Evolutionary conservation across 2,329 filamentous ascomycete species (phyloP).

Genomic region (Exophiala xenobiotica): DNA sequence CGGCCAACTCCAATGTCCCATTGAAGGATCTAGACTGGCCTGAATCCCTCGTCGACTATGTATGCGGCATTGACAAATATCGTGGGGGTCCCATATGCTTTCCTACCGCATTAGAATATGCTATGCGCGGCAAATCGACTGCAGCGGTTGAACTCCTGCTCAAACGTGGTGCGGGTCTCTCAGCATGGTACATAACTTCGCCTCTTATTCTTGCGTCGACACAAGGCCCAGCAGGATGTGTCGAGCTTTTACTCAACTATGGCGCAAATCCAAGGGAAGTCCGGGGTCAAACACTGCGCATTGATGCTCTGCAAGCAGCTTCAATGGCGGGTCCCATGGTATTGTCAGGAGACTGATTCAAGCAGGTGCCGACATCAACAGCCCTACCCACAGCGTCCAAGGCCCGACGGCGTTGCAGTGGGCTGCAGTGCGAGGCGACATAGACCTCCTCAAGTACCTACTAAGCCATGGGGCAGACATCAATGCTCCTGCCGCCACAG

Average conservation of each 20-base stretch:
- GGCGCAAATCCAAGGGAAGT: conserved; percentile 1
- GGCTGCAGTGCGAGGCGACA: conserved; percentile 24
- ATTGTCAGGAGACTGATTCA: conserved; percentile 21
- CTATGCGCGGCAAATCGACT: neutral
- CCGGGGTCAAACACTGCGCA: neutral
- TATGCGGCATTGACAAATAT: too few species aligned
- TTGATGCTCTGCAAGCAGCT: conserved; percentile 20
- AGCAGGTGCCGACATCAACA: conserved; percentile 22
- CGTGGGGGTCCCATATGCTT: too few species aligned
- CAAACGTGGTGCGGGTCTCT: neutral
- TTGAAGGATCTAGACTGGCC: neutral
- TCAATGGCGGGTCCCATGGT: conserved; percentile 10
- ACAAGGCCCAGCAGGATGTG: neutral
- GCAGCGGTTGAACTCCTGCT: neutral
- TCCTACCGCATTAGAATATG: too few species aligned
- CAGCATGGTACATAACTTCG: neutral
- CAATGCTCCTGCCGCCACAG: conserved; percentile 19
- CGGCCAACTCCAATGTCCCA: too few species aligned
- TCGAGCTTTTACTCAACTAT: neutral
- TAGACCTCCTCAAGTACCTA: conserved; percentile 22
- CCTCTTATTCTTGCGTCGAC: neutral
- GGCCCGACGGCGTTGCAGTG: conserved; percentile 23
- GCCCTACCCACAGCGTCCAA: neutral
- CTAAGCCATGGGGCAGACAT: conserved; percentile 25
- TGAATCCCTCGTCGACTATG: too few species aligned